Conservation (phyloP, 164 flowering plant genomes). For the Euptelea pleiosperma region DNA sequence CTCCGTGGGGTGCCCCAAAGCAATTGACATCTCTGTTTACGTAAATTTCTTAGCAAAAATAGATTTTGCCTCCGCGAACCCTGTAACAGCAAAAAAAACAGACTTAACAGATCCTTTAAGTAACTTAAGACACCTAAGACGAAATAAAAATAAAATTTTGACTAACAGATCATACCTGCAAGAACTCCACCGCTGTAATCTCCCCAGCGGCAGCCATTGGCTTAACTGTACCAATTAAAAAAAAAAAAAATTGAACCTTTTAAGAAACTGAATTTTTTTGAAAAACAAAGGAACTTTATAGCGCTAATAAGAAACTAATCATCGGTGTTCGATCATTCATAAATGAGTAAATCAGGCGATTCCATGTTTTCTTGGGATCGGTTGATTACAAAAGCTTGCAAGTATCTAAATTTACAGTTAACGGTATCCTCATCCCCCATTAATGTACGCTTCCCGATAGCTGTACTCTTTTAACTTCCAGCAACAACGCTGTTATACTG, state of each 20-base stretch:
- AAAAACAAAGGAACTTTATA: too few relatives aligned
- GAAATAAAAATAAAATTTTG: neutral
- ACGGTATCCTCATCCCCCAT: too few relatives aligned
- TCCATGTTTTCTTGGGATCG: too few relatives aligned
- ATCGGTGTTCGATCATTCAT: too few relatives aligned
- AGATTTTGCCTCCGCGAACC: slow-evolving; percentile 19
- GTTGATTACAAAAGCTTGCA: too few relatives aligned
- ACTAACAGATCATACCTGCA: slow-evolving; percentile 11
- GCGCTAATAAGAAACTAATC: too few relatives aligned
- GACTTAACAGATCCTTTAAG: neutral
- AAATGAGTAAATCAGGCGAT: too few relatives aligned
- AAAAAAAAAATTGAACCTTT: slow-evolving; percentile 2
- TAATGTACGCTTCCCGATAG: too few relatives aligned
- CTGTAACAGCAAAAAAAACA: neutral
- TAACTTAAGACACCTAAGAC: neutral
- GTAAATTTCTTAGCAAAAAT: slow-evolving; percentile 4
- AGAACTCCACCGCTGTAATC: slow-evolving; percentile 15
- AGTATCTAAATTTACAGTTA: too few relatives aligned
- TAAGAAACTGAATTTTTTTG: too few relatives aligned
- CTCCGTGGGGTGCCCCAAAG: slow-evolving; percentile 16
- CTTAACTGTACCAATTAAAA: neutral
- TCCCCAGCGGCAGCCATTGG: slow-evolving; percentile 13
- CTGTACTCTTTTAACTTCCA: too few relatives aligned
- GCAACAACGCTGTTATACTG: too few relatives aligned
- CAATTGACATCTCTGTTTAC: neutral